Percentiles rank a stretch among this genome's conserved stretches.
Evolutionary conservation across 73 alveolate genomes (phyloP).

Genomic region (Stentor roeselii): DNA sequence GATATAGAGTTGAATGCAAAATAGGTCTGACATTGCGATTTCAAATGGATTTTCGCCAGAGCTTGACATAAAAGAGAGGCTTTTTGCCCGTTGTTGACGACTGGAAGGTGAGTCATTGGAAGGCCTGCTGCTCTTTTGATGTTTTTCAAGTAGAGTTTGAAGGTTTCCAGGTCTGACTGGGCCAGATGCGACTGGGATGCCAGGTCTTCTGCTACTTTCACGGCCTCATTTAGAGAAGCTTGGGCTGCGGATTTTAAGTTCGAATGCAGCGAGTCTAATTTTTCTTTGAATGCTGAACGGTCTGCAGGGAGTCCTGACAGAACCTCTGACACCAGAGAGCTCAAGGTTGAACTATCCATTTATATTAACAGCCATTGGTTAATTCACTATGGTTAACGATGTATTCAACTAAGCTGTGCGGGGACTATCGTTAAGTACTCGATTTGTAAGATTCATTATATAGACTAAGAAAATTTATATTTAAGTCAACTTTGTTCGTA

Average conservation of each 20-base stretch:
- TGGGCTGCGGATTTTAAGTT: background rate
- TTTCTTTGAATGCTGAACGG: background rate
- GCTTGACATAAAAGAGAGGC: slow-evolving; percentile 10
- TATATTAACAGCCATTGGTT: background rate
- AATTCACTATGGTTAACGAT: no score
- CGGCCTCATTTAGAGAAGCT: background rate
- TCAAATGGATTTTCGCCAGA: slow-evolving; percentile 4
- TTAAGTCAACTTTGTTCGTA: no score
- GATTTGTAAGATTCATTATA: no score
- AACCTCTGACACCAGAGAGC: background rate
- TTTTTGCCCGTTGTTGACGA: background rate
- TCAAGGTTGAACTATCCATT: background rate
- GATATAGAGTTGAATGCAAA: background rate
- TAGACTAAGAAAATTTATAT: no score
- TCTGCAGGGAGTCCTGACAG: slow-evolving; percentile 22
- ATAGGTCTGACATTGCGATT: background rate
- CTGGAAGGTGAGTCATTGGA: background rate
- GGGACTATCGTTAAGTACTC: no score
- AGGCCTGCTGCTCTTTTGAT: slow-evolving; percentile 5
- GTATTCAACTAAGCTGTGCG: no score
- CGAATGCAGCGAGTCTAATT: background rate
- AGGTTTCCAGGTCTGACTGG: background rate
- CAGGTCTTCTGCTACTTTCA: background rate
- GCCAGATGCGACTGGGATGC: background rate
- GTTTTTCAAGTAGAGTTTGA: background rate